phyloP scores from a whole-genome alignment of 805 yeast genomes.

The Wickerhamiella slavikovae region DNA sequence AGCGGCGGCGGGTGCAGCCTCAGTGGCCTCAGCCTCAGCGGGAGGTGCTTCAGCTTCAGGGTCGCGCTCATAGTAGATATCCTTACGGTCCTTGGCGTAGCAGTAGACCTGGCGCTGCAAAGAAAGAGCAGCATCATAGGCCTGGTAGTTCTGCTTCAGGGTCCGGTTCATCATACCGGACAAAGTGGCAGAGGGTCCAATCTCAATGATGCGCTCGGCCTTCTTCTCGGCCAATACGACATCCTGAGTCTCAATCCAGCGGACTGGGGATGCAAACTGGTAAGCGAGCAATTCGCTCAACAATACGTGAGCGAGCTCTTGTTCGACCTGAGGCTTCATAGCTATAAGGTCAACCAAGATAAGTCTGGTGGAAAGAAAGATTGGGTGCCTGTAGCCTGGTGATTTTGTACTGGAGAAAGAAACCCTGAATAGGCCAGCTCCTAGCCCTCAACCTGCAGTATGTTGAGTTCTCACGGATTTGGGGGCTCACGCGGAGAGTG shows the following conservation, averaged over 20 bases:
- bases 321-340: slow-evolving; percentile 94
- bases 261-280: slow-evolving; percentile 97
- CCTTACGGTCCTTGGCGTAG: slow-evolving; percentile 89
- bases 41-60: slow-evolving; percentile 16
- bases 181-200: slow-evolving; percentile 96
- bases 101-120: slow-evolving; percentile 86
- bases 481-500: too few species aligned
- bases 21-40: slow-evolving; percentile 14
- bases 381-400: too few species aligned
- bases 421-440: too few species aligned
- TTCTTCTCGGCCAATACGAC: slow-evolving; percentile 84
- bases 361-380: too few species aligned
- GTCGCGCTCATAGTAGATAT: slow-evolving; percentile 66
- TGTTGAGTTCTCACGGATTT: too few species aligned
- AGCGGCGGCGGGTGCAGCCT: slow-evolving; percentile 34
- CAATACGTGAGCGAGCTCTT: slow-evolving; percentile 86
- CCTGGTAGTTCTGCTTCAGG: slow-evolving; percentile 82
- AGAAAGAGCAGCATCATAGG: slow-evolving; percentile 91
- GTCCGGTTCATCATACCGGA: slow-evolving; percentile 99
- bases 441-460: too few species aligned
- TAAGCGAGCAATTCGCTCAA: slow-evolving; percentile 92
- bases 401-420: too few species aligned
- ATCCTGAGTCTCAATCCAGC: slow-evolving; percentile 99
- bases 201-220: slow-evolving; percentile 93
- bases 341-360: too few species aligned